phyloP scores from a whole-genome alignment of 139 green algal genomes.

The Chlamydomonas incerta region DNA sequence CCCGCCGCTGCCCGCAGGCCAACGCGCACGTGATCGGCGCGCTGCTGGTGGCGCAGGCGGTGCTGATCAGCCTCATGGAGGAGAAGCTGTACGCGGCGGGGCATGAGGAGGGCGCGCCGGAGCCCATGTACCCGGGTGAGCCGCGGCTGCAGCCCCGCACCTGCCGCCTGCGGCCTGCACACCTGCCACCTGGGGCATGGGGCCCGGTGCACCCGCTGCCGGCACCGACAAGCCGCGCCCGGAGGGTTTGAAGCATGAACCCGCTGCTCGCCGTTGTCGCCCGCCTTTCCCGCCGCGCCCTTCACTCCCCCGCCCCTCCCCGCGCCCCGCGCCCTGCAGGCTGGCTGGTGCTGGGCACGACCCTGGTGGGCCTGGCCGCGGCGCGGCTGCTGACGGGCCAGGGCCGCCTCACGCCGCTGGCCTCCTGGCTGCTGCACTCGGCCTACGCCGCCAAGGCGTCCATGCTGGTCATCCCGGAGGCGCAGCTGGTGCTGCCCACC shows the following conservation, averaged over 20 bases:
- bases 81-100: constrained; percentile 67
- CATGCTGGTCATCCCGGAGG: constrained; percentile 90
- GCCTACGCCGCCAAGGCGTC: constrained; percentile 88
- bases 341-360: constrained; percentile 90
- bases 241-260: no score
- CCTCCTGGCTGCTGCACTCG: constrained; percentile 66
- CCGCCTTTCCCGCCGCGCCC: not conserved
- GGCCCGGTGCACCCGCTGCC: no score
- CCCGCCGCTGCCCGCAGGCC: not conserved
- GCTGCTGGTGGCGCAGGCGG: constrained; percentile 67
- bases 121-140: constrained; percentile 83
- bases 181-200: no score
- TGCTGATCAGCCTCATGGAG: constrained; percentile 81
- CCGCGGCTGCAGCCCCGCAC: no score
- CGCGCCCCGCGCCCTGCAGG: constrained; percentile 35
- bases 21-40: constrained; percentile 46
- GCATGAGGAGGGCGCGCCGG: constrained; percentile 35
- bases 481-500: constrained; percentile 56
- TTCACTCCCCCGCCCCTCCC: no score
- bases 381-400: constrained; percentile 46
- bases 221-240: no score
- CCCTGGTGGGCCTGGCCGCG: constrained; percentile 72
- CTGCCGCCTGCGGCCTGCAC: no score
- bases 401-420: constrained; percentile 39
- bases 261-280: not conserved